Base-by-base conservation (phyloP, 1,284 basidiomycete species). In the Marasmius tenuissimus region DNA sequence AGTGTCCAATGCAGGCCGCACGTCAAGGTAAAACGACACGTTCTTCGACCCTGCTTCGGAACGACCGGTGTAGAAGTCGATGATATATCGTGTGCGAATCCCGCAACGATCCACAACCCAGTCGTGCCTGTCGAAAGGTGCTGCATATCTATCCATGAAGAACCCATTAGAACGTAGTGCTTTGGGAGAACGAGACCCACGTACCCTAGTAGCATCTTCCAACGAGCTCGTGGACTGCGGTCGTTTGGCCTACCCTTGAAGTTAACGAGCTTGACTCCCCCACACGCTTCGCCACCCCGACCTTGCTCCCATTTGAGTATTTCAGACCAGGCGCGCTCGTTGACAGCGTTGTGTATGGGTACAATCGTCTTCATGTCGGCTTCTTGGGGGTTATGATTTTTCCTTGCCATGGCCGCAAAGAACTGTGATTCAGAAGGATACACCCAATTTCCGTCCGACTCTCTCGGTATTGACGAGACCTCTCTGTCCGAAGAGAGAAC, bases 351-450 rank as follows among this genome's bases (percentile, higher is more conserved):
- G 77, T 99, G 97, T 61, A 99, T 99, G 7, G 97, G 97, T 7
- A 99, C 96, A 68, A 99, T 91, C 22, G 94, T 92, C 70, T 86
- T 87, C 96, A 99, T 98, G 77, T 98, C 97, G 20, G 82, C 72
- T 16, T 89, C 85, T 18, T 88, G 83, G 4, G 91, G 91, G 62
- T 91, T 86, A 73, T 97, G 92, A 71, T 97, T 87, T 78, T 99
- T 99, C 62, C 97, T 88, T 63, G 89, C 85, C 89, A 99, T 96
- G 8, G 97, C 97, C 22, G 91, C 83, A 76, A 93, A 99, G 82
- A 99, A 99, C 77, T 98, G 97, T 16, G 91, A 87, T 70, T 98
- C 93, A 11, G 97, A 98, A n/a, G 97, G 97, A 76, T 99, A 99
- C 37, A 98, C 93, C 97, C 97, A 99, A 63, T 94, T 91, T 50